These are phyloP conservation scores for Fraxinus paxiana DNA, from an alignment of 305 asterid species.

Conservation along the genomic window DNA sequence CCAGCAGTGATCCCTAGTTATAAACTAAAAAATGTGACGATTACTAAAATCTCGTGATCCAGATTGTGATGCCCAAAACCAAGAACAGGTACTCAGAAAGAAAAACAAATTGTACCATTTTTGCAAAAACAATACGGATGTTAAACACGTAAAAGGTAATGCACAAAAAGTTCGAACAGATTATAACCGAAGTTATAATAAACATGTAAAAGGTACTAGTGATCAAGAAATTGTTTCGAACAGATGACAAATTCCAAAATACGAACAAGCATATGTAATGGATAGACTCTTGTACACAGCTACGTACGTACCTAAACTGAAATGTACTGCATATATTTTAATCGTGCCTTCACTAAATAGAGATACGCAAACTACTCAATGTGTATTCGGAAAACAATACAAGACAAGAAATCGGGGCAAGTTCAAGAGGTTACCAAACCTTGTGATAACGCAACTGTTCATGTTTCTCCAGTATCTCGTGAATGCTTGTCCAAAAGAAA, in stretches of 20 bases:
- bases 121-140: neutral
- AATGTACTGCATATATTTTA: neutral
- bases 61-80: neutral
- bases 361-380: too few relatives aligned
- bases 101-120: neutral
- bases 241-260: too few relatives aligned
- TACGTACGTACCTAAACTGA: neutral
- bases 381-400: neutral
- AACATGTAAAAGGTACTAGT: too few relatives aligned
- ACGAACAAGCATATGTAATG: neutral
- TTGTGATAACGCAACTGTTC: neutral
- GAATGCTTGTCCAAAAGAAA: neutral
- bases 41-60: neutral
- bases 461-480: neutral
- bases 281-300: neutral
- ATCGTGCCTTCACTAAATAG: too few relatives aligned
- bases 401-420: neutral
- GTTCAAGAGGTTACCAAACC: neutral
- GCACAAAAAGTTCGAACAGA: too few relatives aligned
- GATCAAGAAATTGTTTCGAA: neutral
- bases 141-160: neutral
- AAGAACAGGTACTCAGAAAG: neutral
- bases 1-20: neutral
- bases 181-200: too few relatives aligned
- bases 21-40: neutral